These are phyloP conservation scores for Cyberlindnera mycetangii DNA, from an alignment of 805 yeast species.

Conservation along the genomic window DNA sequence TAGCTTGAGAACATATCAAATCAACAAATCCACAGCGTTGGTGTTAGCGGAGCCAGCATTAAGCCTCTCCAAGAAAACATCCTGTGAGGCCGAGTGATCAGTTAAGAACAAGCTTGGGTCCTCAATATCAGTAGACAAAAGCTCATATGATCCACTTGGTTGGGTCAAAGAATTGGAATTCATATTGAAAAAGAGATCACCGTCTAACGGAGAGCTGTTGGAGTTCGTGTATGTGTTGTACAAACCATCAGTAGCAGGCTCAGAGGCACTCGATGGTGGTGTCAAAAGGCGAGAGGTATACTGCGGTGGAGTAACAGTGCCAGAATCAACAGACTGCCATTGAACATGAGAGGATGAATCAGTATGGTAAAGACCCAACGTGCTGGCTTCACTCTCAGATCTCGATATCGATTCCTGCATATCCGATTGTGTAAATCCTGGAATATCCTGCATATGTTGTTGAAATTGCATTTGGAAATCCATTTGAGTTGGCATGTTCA, in stretches of 20 bases:
- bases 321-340: conserved; percentile 17
- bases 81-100: neutral
- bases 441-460: neutral
- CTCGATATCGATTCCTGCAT: neutral
- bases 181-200: conserved; percentile 10
- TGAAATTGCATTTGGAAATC: neutral
- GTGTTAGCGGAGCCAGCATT: neutral
- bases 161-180: neutral
- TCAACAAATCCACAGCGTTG: conserved; percentile 1
- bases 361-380: conserved; percentile 6
- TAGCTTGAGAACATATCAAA: no score
- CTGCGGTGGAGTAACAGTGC: conserved; percentile 18
- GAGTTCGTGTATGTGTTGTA: neutral
- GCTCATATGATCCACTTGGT: neutral
- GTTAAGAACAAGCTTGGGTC: neutral
- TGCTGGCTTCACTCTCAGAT: conserved; percentile 1
- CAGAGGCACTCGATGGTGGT: conserved; percentile 24
- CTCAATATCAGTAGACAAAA: neutral
- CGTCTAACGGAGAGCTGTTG: conserved; percentile 24
- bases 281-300: conserved; percentile 14
- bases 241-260: conserved; percentile 9
- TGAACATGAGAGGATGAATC: conserved; percentile 14
- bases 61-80: neutral
- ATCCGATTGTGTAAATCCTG: neutral
- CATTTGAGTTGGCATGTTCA: neutral